Base-by-base conservation (phyloP, 495 filamentous ascomycete species). In the Penicillium atrosanguineum region DNA sequence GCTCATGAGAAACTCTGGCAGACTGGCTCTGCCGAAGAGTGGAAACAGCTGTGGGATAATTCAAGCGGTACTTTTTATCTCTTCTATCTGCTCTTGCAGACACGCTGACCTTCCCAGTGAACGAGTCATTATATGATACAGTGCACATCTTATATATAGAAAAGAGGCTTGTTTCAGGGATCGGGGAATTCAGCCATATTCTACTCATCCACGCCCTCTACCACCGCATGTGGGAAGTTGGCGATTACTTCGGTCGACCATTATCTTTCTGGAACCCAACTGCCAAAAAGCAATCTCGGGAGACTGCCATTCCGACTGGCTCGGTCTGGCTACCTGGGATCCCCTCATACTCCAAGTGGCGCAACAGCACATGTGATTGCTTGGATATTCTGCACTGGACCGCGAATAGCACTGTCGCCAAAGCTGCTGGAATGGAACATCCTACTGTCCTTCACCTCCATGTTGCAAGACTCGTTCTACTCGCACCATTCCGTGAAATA, bases 301-400 rank as follows among this genome's bases (percentile, higher is more conserved):
- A 68, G 26, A 54, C 65, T 19, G 69, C 70, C 6, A 68, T 75
- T 12, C 64, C 64, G 16, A 68, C 64, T 1, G 64, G 69, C 4
- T 68, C 72, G 31, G 69, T 79, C n/a, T 81, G 76, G 78, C 73
- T 78, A 9, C 78, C 78, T 4, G 69, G 71, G 7, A 77, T 77
- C 16, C 72, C 75, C 7, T 74, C 72, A 0, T 79, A 75, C 50
- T 72, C 78, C 4, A 79, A 78, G 49, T 83, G 79, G 79, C 72
- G 78, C 25, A 83, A 83, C 56, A 76, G 76, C 43, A 71, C 76
- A 18, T 81, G 79, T 43, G 79, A 83, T 56, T 78, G 72, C 44
- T 52, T 83, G 15, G 79, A 83, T 52, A 76, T 81, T 19, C 68
- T 83, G 9, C 79, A 83, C 50, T 83, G 79, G 79, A 69, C 69